Conservation (phyloP, 2,329 filamentous ascomycete genomes). For the Colletotrichum tropicicola region DNA sequence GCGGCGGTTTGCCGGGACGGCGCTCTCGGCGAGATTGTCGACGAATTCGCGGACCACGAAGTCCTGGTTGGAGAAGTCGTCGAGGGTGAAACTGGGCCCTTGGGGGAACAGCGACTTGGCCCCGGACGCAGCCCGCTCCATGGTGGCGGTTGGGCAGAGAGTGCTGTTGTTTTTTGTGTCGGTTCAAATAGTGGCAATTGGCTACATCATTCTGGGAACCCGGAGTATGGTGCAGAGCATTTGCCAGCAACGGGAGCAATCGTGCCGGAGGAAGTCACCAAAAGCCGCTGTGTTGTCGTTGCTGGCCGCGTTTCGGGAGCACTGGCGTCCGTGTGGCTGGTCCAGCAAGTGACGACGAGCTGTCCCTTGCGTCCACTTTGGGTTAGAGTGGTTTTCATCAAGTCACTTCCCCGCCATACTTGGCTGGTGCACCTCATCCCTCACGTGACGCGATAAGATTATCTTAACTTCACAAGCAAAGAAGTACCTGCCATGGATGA, state of each 20-base stretch:
- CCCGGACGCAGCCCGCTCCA: conserved; percentile 55
- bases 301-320: conserved; percentile 20
- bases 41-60: conserved; percentile 99
- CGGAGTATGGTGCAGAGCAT: neutral
- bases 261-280: neutral
- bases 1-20: conserved; percentile 80
- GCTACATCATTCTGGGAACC: conserved; percentile 11
- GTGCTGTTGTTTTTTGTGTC: neutral
- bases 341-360: conserved; percentile 18
- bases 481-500: too few species aligned
- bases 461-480: neutral
- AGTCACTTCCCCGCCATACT: conserved; percentile 1
- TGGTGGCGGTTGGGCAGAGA: conserved; percentile 35
- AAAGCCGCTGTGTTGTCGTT: neutral
- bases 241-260: neutral
- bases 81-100: conserved; percentile 85
- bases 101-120: conserved; percentile 78
- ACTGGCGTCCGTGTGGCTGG: conserved; percentile 10
- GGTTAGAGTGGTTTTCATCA: neutral
- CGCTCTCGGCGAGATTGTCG: conserved; percentile 87
- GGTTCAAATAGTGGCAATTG: neutral
- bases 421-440: conserved; percentile 3
- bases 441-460: conserved; percentile 1
- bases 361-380: conserved; percentile 3
- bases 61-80: conserved; percentile 88